phyloP scores from a whole-genome alignment of 306 rosid species.

The Castanopsis chinensis region DNA sequence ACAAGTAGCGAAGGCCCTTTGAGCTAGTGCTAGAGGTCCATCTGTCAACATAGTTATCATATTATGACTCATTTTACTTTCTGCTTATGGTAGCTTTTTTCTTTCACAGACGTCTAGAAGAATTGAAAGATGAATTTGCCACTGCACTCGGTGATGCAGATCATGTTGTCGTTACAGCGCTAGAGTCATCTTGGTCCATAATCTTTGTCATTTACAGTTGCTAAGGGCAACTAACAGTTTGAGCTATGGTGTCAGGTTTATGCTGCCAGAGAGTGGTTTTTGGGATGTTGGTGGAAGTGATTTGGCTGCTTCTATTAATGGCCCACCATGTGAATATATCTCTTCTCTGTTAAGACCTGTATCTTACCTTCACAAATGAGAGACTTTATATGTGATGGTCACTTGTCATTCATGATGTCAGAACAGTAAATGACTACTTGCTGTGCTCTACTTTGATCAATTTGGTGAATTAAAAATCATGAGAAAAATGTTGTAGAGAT shows the following conservation, averaged over 20 bases:
- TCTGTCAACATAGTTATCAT: background rate
- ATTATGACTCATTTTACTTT: background rate
- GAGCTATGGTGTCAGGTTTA: slow-evolving; percentile 17
- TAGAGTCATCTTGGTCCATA: background rate
- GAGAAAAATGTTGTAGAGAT: no score
- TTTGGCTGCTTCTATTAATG: slow-evolving; percentile 15
- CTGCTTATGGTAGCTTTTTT: background rate
- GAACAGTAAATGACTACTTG: background rate
- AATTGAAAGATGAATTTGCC: slow-evolving; percentile 25
- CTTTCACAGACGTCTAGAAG: slow-evolving; percentile 29
- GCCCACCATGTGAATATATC: slow-evolving; percentile 27
- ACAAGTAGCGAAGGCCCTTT: no score
- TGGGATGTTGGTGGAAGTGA: slow-evolving; percentile 24
- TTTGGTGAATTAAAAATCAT: background rate
- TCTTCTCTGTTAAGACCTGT: slow-evolving; percentile 23
- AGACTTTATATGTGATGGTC: background rate
- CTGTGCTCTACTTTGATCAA: background rate
- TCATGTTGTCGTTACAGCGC: slow-evolving; percentile 31
- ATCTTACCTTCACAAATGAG: background rate
- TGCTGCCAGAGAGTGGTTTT: slow-evolving; percentile 22
- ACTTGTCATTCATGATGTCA: background rate
- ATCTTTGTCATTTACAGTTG: background rate
- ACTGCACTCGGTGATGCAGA: slow-evolving; percentile 22
- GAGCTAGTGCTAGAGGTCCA: no score
- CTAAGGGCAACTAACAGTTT: background rate